These are phyloP conservation scores for Cytospora chrysosperma DNA, from an alignment of 2,329 filamentous ascomycete genomes.

Conservation along the genomic window DNA sequence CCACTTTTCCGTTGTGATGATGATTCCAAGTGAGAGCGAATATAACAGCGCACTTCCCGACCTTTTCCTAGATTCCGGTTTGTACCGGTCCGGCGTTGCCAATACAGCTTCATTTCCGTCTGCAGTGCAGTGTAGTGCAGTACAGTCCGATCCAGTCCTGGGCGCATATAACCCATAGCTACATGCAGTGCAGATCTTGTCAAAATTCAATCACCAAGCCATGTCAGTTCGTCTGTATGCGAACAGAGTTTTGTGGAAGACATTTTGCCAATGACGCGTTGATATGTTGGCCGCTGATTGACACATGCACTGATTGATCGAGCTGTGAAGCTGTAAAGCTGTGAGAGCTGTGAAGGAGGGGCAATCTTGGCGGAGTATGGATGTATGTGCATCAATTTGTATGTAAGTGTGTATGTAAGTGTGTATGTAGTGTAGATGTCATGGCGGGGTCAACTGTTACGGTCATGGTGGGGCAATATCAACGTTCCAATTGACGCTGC, in stretches of 20 bases:
- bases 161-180: no score
- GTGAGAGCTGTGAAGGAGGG: no score
- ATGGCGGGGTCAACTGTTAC: slow-evolving; percentile 1
- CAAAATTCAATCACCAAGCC: no score
- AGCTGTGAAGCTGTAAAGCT: neutral
- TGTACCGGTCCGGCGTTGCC: no score
- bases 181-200: no score
- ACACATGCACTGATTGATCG: neutral
- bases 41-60: neutral
- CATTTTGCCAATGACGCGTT: neutral
- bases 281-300: neutral
- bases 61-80: no score
- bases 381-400: no score
- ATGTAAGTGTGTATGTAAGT: neutral
- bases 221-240: no score
- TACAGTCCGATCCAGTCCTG: no score
- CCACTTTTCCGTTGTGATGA: neutral
- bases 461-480: neutral
- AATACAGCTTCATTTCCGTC: no score
- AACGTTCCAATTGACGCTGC: neutral
- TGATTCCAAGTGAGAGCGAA: neutral
- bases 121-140: no score
- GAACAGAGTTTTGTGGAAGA: neutral
- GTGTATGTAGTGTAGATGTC: neutral
- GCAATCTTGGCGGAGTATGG: neutral